Conservation (phyloP, 345 rosid genomes). For the Syzygium aromaticum region DNA sequence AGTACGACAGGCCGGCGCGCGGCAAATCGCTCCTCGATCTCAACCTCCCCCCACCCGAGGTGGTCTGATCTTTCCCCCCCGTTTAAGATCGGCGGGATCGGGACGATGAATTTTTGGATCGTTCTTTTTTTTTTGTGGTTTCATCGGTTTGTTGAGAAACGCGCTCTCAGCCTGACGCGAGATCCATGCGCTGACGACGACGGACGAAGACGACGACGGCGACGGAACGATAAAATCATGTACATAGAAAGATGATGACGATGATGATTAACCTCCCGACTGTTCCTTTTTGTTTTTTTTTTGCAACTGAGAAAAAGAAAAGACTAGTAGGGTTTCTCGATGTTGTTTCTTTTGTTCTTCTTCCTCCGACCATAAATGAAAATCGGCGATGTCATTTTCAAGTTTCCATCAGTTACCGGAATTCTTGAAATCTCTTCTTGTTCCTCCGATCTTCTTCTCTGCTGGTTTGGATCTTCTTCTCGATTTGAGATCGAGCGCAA, state of each 20-base stretch:
- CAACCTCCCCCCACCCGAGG: conserved; percentile 55
- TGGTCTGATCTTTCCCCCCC: conserved; percentile 32
- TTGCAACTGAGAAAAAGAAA: conserved; percentile 10
- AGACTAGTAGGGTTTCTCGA: neutral
- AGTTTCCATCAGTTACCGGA: neutral
- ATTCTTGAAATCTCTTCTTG: neutral
- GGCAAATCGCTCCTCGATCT: conserved; percentile 42
- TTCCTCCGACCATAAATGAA: neutral
- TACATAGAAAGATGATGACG: neutral
- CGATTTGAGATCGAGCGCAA: neutral
- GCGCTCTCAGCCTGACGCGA: conserved; percentile 1
- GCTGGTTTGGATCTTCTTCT: neutral
- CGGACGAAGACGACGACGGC: neutral
- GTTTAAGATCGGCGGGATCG: conserved; percentile 4
- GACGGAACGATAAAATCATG: neutral
- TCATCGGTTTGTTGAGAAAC: neutral
- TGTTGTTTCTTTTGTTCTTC: neutral
- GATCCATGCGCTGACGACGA: neutral
- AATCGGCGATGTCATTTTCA: neutral
- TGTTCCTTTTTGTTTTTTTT: neutral
- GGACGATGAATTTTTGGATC: neutral
- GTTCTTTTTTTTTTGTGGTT: neutral
- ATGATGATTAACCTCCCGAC: conserved; percentile 1
- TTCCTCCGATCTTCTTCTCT: neutral
- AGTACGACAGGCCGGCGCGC: conserved; percentile 12